Conservation (phyloP, 2,329 filamentous ascomycete genomes). For the Boeremia exigua region DNA sequence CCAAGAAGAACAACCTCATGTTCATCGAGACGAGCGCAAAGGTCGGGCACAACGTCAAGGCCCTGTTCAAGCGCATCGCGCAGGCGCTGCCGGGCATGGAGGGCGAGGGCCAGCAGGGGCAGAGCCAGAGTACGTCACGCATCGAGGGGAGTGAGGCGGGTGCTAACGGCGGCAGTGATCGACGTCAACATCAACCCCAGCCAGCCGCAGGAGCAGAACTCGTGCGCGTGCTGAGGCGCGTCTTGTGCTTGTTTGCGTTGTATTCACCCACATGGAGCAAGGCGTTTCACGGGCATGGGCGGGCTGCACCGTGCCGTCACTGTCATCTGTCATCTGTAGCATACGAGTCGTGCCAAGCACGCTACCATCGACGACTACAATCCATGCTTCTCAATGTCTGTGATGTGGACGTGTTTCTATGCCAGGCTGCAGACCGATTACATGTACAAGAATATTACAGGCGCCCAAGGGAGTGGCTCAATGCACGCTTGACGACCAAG, state of each 20-base stretch:
- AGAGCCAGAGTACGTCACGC: constrained; percentile 74
- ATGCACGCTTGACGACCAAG: too few relatives aligned
- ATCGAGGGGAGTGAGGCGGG: not conserved
- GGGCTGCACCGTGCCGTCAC: not conserved
- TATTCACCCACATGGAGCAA: constrained; percentile 46
- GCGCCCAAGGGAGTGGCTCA: too few relatives aligned
- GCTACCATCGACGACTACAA: constrained; percentile 2
- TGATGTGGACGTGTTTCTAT: too few relatives aligned
- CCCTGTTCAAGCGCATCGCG: constrained; percentile 95
- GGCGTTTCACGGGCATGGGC: constrained; percentile 44
- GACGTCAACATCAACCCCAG: constrained; percentile 85
- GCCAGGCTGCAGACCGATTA: constrained; percentile 38
- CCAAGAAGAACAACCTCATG: constrained; percentile 97
- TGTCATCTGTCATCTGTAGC: not conserved
- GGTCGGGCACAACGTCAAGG: constrained; percentile 97
- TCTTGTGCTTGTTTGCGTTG: constrained; percentile 46
- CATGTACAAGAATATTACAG: constrained; percentile 47
- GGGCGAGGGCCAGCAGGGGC: constrained; percentile 78
- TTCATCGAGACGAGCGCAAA: constrained; percentile 99
- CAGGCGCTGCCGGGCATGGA: constrained; percentile 98
- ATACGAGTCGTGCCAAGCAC: too few relatives aligned
- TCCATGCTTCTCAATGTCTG: too few relatives aligned
- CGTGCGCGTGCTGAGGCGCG: constrained; percentile 47
- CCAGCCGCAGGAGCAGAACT: constrained; percentile 66
- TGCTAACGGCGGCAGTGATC: constrained; percentile 69